Percentiles rank a stretch among this genome's conserved stretches.
Evolutionary conservation across 2,329 filamentous ascomycete genomes (phyloP).

Genomic region (Pseudomassariella vexata): DNA sequence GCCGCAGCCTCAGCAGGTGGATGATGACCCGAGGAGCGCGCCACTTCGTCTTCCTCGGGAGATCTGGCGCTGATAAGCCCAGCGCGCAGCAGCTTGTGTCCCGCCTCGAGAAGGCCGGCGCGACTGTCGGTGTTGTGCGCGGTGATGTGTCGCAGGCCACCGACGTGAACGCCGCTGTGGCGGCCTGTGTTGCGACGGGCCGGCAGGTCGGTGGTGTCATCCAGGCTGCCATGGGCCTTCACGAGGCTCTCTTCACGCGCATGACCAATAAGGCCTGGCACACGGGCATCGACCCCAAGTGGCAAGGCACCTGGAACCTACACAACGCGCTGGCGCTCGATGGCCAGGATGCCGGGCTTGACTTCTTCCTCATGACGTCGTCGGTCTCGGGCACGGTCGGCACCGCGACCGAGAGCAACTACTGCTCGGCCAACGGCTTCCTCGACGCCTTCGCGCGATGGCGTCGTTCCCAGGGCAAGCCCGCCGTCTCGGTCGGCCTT

Average conservation of each 20-base stretch:
- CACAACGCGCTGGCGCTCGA: slow-evolving; percentile 12
- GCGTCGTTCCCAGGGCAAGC: slow-evolving; percentile 17
- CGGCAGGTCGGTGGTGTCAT: not conserved
- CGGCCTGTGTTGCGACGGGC: not conserved
- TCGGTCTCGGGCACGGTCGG: slow-evolving; percentile 22
- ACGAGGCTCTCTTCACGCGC: slow-evolving; percentile 16
- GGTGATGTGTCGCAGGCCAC: slow-evolving; percentile 10
- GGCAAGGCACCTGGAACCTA: slow-evolving; percentile 16
- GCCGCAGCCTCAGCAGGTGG: slow-evolving; percentile 18
- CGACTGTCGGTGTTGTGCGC: slow-evolving; percentile 12
- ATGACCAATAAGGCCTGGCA: slow-evolving; percentile 22
- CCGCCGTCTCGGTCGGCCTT: slow-evolving; percentile 17
- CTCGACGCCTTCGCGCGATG: slow-evolving; percentile 25
- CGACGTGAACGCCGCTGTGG: not conserved
- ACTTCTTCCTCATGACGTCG: slow-evolving; percentile 26
- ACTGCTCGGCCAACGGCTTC: slow-evolving; percentile 29
- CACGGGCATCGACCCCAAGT: slow-evolving; percentile 15
- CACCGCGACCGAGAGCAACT: slow-evolving; percentile 26
- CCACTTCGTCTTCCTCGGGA: slow-evolving; percentile 17
- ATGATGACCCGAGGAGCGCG: slow-evolving; percentile 19
- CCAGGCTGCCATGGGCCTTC: slow-evolving; percentile 4
- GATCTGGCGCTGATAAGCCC: slow-evolving; percentile 11
- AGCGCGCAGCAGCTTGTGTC: slow-evolving; percentile 11
- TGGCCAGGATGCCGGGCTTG: slow-evolving; percentile 11
- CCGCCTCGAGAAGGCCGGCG: slow-evolving; percentile 11